These are phyloP conservation scores for Cystobasidium tubakii DNA, from an alignment of 768 basidiomycete genomes.

Conservation along the genomic window DNA sequence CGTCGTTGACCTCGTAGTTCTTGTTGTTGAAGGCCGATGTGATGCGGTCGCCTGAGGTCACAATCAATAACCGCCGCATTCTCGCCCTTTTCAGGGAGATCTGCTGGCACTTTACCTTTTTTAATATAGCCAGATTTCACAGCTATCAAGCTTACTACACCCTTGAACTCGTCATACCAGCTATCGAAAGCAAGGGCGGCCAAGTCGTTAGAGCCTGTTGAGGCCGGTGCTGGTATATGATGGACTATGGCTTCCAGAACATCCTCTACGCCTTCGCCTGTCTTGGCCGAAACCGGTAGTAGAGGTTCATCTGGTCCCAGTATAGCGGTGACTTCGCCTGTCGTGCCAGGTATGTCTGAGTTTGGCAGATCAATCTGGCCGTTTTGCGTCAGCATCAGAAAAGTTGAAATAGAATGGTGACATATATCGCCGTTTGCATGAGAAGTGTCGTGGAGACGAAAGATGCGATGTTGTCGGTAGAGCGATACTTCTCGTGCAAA, in stretches of 20 bases:
- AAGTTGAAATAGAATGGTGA: neutral
- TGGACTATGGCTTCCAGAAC: constrained; percentile 75
- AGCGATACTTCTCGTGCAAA: too few relatives aligned
- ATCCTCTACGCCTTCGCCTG: constrained; percentile 70
- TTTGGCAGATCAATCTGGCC: constrained; percentile 75
- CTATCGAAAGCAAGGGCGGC: constrained; percentile 91
- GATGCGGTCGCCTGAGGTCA: constrained; percentile 72
- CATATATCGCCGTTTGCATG: too few relatives aligned
- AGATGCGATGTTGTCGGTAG: too few relatives aligned
- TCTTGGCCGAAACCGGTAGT: constrained; percentile 83
- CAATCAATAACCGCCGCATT: neutral
- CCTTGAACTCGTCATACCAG: constrained; percentile 76
- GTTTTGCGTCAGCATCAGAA: neutral
- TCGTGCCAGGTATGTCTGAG: constrained; percentile 60
- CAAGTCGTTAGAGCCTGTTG: constrained; percentile 48
- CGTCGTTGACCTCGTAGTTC: constrained; percentile 78
- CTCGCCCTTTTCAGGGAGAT: constrained; percentile 6
- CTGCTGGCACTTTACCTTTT: constrained; percentile 58
- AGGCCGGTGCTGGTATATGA: constrained; percentile 70
- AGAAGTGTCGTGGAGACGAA: too few relatives aligned
- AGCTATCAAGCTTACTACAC: constrained; percentile 85
- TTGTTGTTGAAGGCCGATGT: constrained; percentile 75
- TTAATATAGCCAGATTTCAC: constrained; percentile 71
- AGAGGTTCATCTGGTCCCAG: constrained; percentile 70
- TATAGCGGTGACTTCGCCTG: constrained; percentile 69